Evolutionary conservation across 345 rosid genomes (phyloP).

Genomic region (Fremontodendron californicum): DNA sequence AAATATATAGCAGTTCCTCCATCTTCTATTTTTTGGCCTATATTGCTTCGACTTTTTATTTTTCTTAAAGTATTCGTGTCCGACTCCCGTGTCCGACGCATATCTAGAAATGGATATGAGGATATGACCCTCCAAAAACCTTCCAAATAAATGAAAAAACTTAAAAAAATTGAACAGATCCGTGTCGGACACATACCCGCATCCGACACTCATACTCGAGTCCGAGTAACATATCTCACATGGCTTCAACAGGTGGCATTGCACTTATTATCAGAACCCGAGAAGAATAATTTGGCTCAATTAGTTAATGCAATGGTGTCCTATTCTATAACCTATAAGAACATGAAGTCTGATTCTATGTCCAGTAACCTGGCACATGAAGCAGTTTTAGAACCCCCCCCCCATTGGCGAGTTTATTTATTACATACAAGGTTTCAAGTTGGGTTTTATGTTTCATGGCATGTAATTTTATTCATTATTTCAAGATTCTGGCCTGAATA

Average conservation of each 20-base stretch:
- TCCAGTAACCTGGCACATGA: constrained; percentile 38
- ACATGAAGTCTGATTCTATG: constrained; percentile 41
- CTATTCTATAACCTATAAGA: constrained; percentile 70
- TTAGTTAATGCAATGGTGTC: constrained; percentile 68
- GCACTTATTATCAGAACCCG: constrained; percentile 69
- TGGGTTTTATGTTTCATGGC: constrained; percentile 7
- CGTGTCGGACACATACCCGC: no score
- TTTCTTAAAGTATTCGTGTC: no score
- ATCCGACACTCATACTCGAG: no score
- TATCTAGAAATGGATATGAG: no score
- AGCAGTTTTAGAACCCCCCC: constrained; percentile 60
- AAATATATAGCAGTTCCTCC: not conserved
- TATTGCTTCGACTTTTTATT: not conserved
- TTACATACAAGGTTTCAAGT: constrained; percentile 62
- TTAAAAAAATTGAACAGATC: no score
- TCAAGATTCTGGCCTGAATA: constrained; percentile 9
- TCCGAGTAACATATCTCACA: no score
- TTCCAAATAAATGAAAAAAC: no score
- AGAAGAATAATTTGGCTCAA: constrained; percentile 61
- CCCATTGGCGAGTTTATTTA: constrained; percentile 61
- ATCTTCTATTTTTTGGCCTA: no score
- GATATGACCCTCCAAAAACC: no score
- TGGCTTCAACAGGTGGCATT: constrained; percentile 62
- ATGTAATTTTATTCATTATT: not conserved
- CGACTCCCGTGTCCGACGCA: no score